Conservation (phyloP, 208 protist genomes). For the Strigomonas oncopelti region DNA sequence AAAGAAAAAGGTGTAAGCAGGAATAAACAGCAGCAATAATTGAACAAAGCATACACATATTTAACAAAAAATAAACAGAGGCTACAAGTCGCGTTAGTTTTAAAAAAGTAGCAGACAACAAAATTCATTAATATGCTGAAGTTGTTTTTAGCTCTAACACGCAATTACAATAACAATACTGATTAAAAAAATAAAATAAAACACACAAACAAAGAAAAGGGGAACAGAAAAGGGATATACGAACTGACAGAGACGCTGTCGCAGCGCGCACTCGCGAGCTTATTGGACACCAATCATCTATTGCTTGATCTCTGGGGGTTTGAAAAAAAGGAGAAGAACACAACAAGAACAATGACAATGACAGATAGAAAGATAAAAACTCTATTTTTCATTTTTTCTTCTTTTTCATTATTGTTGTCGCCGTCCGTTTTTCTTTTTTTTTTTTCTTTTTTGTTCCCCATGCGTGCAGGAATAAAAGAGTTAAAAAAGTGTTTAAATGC, state of each 20-base stretch:
- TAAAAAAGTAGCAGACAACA: too few relatives aligned
- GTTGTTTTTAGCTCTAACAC: too few relatives aligned
- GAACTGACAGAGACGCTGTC: too few relatives aligned
- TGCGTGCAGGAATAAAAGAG: background rate
- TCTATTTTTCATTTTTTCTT: conserved; percentile 1
- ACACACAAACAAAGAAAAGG: conserved; percentile 5
- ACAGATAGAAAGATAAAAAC: conserved; percentile 2
- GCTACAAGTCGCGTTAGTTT: too few relatives aligned
- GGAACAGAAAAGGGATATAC: background rate
- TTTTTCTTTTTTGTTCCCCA: conserved; percentile 1
- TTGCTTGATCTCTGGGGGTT: too few relatives aligned
- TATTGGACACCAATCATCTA: too few relatives aligned
- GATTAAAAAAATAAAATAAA: conserved; percentile 3
- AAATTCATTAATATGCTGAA: too few relatives aligned
- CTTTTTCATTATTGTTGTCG: background rate
- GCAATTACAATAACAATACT: too few relatives aligned
- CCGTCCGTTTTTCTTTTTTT: conserved; percentile 1
- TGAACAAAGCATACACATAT: background rate
- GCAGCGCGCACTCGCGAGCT: too few relatives aligned
- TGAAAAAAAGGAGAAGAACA: too few relatives aligned
- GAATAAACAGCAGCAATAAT: background rate
- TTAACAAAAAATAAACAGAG: too few relatives aligned
- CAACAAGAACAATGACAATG: too few relatives aligned
- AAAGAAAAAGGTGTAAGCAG: background rate
- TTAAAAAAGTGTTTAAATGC: background rate